Conservation (phyloP, 352 stramenopile species). For the Lagenidium sp. region DNA sequence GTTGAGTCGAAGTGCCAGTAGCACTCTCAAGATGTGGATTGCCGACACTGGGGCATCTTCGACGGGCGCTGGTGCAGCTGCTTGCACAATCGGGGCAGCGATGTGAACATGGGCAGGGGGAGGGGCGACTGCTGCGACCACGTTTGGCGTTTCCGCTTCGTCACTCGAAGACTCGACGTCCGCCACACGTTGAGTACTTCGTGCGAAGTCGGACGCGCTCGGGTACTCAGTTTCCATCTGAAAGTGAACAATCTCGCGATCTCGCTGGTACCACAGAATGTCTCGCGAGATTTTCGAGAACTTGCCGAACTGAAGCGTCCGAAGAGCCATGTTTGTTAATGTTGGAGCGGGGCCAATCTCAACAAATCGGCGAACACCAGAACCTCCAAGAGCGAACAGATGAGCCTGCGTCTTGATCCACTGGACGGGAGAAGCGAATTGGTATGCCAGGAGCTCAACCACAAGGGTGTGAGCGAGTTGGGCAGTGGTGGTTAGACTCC, state of each 20-base stretch:
- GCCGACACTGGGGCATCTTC: constrained; percentile 56
- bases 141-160: constrained; percentile 10
- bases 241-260: constrained; percentile 75
- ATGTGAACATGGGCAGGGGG: constrained; percentile 16
- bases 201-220: constrained; percentile 57
- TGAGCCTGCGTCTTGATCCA: constrained; percentile 85
- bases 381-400: constrained; percentile 48
- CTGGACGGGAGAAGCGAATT: constrained; percentile 84
- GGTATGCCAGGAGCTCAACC: constrained; percentile 82
- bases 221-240: constrained; percentile 52
- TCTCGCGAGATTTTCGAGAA: constrained; percentile 44
- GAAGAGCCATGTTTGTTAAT: constrained; percentile 78
- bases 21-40: constrained; percentile 62
- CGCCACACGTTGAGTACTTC: constrained; percentile 3
- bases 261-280: constrained; percentile 80
- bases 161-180: constrained; percentile 10
- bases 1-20: constrained; percentile 67
- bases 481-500: constrained; percentile 51
- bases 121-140: constrained; percentile 14
- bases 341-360: constrained; percentile 80
- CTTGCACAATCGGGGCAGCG: constrained; percentile 13
- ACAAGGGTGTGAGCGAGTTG: constrained; percentile 70
- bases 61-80: constrained; percentile 16
- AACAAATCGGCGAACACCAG: constrained; percentile 55
- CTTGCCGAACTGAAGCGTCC: constrained; percentile 62